Evolutionary conservation across 139 green algal species (phyloP), one percentile per base, ranked within the genome.

Genomic region (Chlamydomonas sphaeroides): DNA sequence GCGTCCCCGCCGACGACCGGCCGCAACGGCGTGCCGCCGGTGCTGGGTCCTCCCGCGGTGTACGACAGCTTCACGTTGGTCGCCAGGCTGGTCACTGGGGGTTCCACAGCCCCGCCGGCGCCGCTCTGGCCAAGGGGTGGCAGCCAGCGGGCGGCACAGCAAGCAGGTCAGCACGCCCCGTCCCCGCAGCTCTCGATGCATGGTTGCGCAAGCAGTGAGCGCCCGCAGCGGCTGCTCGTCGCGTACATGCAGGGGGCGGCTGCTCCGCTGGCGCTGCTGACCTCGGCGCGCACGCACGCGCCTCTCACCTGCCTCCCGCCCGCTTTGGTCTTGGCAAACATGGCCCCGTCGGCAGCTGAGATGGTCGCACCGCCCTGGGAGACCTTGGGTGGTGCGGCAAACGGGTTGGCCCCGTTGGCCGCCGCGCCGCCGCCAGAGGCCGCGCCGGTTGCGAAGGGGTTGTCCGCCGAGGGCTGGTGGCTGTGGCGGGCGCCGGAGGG

Each of bases 31-130:
- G n/a, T n/a, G 3, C 28, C 41, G 26, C 10, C 41, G 41, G 17
- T 28, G 51, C 11, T 21, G 45, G 45, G 45, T 10, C 45, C 45
- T 10, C 45, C 45, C 11, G 45, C 45, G 23, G 56, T 73, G 75
- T 82, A 82, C 3, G 42, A 65, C 42, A 82, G 59, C 75, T 82
- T 82, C 4, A 48, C 26, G 61, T n/a, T 5, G 20, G 61, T 38
- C 0, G 42, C 36, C 0, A 82, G 1, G 20, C 42, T 3, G 32
- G 62, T 38, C 0, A 82, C 45, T 1, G 75, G 75, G 30, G 75
- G 75, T 32, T 82, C 75, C 20, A 1, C n/a, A 15, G 4, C 18
- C 5, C 70, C 70, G 35, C 45, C 68, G 42, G 8, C 23, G 32
- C 38, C 53, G 71, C 72, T 38, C 26, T 15, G n/a, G 35, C 51